Percentiles rank a stretch among this genome's conserved stretches.
These are phyloP conservation scores for Tricholoma sp. DNA, from an alignment of 768 basidiomycete genomes.

Conservation along the genomic window DNA sequence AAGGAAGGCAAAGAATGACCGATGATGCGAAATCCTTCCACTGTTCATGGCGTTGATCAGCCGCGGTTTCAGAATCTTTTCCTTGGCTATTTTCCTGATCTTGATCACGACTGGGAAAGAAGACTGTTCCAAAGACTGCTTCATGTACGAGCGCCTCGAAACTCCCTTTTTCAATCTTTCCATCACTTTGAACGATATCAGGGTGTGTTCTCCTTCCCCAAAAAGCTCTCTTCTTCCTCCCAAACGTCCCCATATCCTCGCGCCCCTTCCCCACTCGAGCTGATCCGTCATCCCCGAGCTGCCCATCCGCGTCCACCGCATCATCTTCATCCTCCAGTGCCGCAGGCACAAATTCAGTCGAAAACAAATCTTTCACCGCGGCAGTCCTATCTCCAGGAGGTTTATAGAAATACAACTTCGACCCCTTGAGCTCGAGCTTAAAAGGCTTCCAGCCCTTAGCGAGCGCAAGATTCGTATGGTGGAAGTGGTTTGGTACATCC, in stretches of 20 bases:
- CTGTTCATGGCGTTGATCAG: conserved; percentile 16
- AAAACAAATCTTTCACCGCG: conserved; percentile 72
- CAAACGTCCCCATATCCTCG: conserved; percentile 18
- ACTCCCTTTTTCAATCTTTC: conserved; percentile 56
- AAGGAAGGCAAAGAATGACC: conserved; percentile 56
- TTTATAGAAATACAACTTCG: conserved; percentile 85
- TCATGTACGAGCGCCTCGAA: conserved; percentile 82
- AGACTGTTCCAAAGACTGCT: conserved; percentile 72
- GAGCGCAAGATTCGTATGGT: conserved; percentile 32
- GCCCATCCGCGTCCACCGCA: conserved; percentile 12
- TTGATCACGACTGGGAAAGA: conserved; percentile 23
- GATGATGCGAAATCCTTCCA: conserved; percentile 66
- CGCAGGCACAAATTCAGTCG: conserved; percentile 53
- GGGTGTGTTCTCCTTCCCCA: conserved; percentile 79
- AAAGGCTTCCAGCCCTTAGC: conserved; percentile 83
- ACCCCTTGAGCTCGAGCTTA: conserved; percentile 79
- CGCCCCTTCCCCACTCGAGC: conserved; percentile 26
- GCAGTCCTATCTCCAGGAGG: conserved; percentile 62
- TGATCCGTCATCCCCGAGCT: conserved; percentile 14
- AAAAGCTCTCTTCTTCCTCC: conserved; percentile 61
- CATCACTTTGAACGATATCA: conserved; percentile 44
- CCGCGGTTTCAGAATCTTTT: conserved; percentile 9
- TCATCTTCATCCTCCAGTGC: conserved; percentile 45
- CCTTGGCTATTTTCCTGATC: neutral
- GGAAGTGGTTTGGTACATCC: conserved; percentile 37